Evolutionary conservation across 2,329 filamentous ascomycete species (phyloP).

Genomic region (Knufia fluminis): DNA sequence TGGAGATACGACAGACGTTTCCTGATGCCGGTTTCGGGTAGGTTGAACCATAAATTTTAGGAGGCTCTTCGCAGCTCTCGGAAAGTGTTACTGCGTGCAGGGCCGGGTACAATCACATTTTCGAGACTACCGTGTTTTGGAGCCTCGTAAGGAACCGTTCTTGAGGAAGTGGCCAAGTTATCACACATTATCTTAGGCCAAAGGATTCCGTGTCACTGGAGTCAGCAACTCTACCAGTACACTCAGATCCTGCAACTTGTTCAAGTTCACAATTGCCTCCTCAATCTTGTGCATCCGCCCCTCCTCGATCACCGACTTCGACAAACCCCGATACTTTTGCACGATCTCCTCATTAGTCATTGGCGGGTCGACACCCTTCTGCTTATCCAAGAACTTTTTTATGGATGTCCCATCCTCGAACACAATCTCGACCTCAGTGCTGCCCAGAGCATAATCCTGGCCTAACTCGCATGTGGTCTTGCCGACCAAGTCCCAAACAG

Average conservation of each 20-base stretch:
- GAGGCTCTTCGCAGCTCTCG: too few species aligned
- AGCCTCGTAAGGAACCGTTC: too few species aligned
- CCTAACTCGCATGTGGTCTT: conserved; percentile 24
- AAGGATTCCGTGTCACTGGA: not conserved
- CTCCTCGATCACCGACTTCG: conserved; percentile 25
- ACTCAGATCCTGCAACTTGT: not conserved
- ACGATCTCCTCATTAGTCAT: conserved; percentile 32
- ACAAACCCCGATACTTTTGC: conserved; percentile 29
- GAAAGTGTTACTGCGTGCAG: too few species aligned
- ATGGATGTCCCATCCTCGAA: conserved; percentile 20
- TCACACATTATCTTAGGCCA: too few species aligned
- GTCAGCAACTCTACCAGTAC: not conserved
- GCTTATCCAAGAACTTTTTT: conserved; percentile 20
- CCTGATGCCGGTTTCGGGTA: too few species aligned
- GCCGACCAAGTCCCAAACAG: conserved; percentile 26
- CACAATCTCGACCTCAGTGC: conserved; percentile 18
- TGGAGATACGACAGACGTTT: too few species aligned
- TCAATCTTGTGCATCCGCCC: conserved; percentile 26
- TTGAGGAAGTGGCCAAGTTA: too few species aligned
- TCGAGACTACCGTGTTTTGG: too few species aligned
- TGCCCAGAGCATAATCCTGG: conserved; percentile 13
- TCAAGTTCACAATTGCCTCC: not conserved
- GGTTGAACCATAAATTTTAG: too few species aligned
- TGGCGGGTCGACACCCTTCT: conserved; percentile 27
- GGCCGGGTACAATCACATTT: too few species aligned